A percentile compares a stretch with the other conserved stretches of the same genome.
Evolutionary conservation across 192 early-diverging fungal species (phyloP).

Genomic region (Backusella macrospora): DNA sequence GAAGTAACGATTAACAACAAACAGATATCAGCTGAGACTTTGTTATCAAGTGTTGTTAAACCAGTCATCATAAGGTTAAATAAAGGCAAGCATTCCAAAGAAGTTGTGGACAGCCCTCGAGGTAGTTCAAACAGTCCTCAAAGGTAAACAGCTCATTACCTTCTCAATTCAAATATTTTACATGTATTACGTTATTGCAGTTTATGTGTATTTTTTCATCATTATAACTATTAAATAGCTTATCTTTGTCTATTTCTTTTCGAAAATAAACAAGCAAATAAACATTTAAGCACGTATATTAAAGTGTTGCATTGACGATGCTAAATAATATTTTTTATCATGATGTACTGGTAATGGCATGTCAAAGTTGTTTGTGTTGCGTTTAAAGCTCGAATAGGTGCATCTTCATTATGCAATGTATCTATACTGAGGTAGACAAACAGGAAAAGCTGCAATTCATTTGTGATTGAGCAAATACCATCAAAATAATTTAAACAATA

Average conservation of each 20-base stretch:
- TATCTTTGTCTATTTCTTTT: slow-evolving; percentile 20
- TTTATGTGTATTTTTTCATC: slow-evolving; percentile 17
- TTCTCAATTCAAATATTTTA: slow-evolving; percentile 20
- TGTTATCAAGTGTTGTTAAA: slow-evolving; percentile 4
- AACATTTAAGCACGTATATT: slow-evolving; percentile 17
- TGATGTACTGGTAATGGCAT: slow-evolving; percentile 10
- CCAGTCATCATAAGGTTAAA: background rate
- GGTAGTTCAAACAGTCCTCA: slow-evolving; percentile 15
- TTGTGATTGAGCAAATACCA: too few species aligned
- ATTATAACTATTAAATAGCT: slow-evolving; percentile 17
- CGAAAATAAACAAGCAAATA: slow-evolving; percentile 20
- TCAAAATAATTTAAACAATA: too few species aligned
- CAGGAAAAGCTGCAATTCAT: too few species aligned
- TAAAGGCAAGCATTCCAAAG: slow-evolving; percentile 1
- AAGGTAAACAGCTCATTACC: slow-evolving; percentile 12
- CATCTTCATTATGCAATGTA: slow-evolving; percentile 11
- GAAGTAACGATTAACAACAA: background rate
- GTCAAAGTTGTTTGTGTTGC: slow-evolving; percentile 14
- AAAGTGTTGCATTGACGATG: slow-evolving; percentile 13
- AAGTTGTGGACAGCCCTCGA: slow-evolving; percentile 9
- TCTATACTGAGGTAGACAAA: slow-evolving; percentile 8
- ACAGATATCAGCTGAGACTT: slow-evolving; percentile 4
- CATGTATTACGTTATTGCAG: slow-evolving; percentile 16
- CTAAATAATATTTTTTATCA: slow-evolving; percentile 13
- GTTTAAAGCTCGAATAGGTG: slow-evolving; percentile 12